These are phyloP conservation scores for Excoecaria cochinchinensis DNA, from an alignment of 345 rosid genomes.

Conservation along the genomic window DNA sequence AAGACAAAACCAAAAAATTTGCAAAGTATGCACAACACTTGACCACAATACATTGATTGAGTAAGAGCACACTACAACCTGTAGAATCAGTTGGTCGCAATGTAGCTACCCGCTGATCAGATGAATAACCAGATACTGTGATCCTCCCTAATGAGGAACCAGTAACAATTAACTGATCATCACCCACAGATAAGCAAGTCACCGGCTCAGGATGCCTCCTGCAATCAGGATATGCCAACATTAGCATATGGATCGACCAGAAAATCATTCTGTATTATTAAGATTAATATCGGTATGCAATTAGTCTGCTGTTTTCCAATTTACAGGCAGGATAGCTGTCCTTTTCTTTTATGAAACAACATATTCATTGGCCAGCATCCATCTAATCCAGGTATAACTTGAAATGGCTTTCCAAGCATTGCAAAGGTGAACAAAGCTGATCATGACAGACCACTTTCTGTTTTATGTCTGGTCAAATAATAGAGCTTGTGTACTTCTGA, in stretches of 20 bases:
- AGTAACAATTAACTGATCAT: slow-evolving; percentile 62
- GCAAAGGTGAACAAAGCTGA: background rate
- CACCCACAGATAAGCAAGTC: slow-evolving; percentile 68
- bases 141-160: slow-evolving; percentile 79
- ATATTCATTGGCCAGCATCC: background rate
- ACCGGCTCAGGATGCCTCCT: slow-evolving; percentile 78
- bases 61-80: slow-evolving; percentile 42
- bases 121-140: slow-evolving; percentile 56
- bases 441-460: slow-evolving; percentile 3
- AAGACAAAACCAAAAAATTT: background rate
- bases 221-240: slow-evolving; percentile 16
- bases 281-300: background rate
- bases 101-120: slow-evolving; percentile 59
- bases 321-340: background rate
- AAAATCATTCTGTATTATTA: background rate
- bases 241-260: background rate
- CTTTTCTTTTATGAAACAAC: background rate
- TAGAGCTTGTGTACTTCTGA: background rate
- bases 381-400: background rate
- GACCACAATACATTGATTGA: background rate
- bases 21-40: background rate
- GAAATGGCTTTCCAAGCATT: slow-evolving; percentile 5
- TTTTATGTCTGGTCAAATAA: background rate
- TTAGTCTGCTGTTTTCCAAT: background rate
- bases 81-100: slow-evolving; percentile 57